phyloP scores from a whole-genome alignment of 345 rosid species.

The Lumnitzera racemosa region DNA sequence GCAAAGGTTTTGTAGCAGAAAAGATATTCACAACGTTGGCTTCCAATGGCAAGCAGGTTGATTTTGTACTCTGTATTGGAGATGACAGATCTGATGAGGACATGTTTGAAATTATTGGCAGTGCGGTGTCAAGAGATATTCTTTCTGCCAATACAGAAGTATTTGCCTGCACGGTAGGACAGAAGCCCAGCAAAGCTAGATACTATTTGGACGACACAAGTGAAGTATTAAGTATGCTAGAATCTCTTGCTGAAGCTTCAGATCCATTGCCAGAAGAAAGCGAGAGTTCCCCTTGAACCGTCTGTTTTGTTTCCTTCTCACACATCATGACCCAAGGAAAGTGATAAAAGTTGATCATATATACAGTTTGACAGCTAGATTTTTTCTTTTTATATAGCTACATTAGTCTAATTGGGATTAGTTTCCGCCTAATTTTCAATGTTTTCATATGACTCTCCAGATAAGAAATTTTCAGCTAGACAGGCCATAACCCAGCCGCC shows the following conservation, averaged over 20 bases:
- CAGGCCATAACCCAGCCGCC: too few species aligned
- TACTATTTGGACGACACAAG: conserved; percentile 41
- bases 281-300: neutral
- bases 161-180: conserved; percentile 49
- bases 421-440: too few species aligned
- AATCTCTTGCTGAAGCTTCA: conserved; percentile 26
- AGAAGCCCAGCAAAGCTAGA: conserved; percentile 54
- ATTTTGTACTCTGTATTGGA: conserved; percentile 55
- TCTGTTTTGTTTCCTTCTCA: too few species aligned
- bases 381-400: too few species aligned
- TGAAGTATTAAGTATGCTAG: conserved; percentile 46
- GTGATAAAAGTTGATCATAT: too few species aligned
- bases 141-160: conserved; percentile 31
- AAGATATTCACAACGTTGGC: conserved; percentile 38
- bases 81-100: conserved; percentile 63
- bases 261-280: conserved; percentile 8
- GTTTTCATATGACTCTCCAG: too few species aligned
- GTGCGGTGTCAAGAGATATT: conserved; percentile 16
- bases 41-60: conserved; percentile 30
- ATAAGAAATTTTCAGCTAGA: too few species aligned
- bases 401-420: too few species aligned
- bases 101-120: conserved; percentile 48
- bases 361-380: too few species aligned
- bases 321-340: too few species aligned
- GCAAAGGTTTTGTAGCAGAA: conserved; percentile 47